A percentile compares a stretch with the other conserved stretches of the same genome.
phyloP scores from a whole-genome alignment of 2,329 filamentous ascomycete genomes.

The Scedosporium aurantiacum region DNA sequence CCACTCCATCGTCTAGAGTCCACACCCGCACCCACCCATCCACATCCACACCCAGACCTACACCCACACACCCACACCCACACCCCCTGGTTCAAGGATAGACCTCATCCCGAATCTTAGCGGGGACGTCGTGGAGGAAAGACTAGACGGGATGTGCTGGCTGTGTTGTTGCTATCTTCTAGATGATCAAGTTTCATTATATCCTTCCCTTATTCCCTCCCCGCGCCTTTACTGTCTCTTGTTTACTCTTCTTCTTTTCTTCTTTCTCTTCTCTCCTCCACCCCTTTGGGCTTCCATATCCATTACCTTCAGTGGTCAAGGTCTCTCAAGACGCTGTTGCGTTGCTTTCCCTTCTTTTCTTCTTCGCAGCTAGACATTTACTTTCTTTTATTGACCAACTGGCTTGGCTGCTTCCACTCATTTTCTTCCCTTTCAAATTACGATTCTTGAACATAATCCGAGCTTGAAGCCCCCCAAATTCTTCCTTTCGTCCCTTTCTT shows the following conservation, averaged over 20 bases:
- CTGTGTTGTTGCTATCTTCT: not conserved
- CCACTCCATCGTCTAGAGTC: not conserved
- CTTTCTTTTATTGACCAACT: constrained; percentile 37
- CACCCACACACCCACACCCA: constrained; percentile 14
- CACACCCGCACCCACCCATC: not conserved
- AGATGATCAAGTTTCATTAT: constrained; percentile 2
- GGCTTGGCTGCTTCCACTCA: constrained; percentile 47
- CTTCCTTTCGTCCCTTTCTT: constrained; percentile 6
- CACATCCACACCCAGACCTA: too few species aligned
- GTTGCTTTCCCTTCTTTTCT: constrained; percentile 8
- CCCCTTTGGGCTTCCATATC: not conserved
- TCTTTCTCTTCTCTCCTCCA: constrained; percentile 15
- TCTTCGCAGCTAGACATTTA: constrained; percentile 17
- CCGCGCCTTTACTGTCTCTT: constrained; percentile 1
- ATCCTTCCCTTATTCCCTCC: constrained; percentile 9
- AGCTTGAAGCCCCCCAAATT: not conserved
- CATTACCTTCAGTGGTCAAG: constrained; percentile 10
- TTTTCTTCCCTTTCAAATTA: constrained; percentile 19
- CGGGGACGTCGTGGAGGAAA: not conserved
- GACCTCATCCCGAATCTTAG: constrained; percentile 4
- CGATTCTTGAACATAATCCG: constrained; percentile 7
- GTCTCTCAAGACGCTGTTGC: constrained; percentile 6
- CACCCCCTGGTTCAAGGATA: constrained; percentile 8
- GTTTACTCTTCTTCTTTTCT: constrained; percentile 13
- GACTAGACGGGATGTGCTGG: constrained; percentile 4